A percentile compares a stretch with the other conserved stretches of the same genome.
These are phyloP conservation scores for Trichophyton rubrum DNA, from an alignment of 2,329 filamentous ascomycete genomes.

Conservation along the genomic window DNA sequence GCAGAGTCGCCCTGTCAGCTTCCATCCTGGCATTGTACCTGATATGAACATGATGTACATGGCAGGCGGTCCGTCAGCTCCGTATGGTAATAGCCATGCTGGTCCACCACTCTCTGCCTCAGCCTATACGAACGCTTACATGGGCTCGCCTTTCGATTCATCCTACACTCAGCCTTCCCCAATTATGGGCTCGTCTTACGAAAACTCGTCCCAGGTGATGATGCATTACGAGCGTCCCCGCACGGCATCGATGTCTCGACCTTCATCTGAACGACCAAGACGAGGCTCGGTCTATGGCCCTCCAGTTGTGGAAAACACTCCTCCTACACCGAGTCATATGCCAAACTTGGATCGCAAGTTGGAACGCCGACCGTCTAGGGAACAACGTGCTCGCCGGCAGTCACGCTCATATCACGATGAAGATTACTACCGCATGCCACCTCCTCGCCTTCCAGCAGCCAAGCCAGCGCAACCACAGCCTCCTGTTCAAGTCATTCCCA, in stretches of 20 bases:
- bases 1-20: conserved; percentile 27
- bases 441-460: conserved; percentile 20
- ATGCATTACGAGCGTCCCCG: conserved; percentile 20
- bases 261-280: conserved; percentile 24
- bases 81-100: conserved; percentile 16
- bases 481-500: conserved; percentile 25
- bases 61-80: conserved; percentile 15
- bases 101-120: conserved; percentile 28
- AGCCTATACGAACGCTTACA: conserved; percentile 25
- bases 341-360: not conserved
- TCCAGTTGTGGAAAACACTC: conserved; percentile 24
- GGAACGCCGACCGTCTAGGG: conserved; percentile 15
- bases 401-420: conserved; percentile 25
- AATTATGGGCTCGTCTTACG: conserved; percentile 10
- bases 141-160: conserved; percentile 23
- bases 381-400: conserved; percentile 21
- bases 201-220: conserved; percentile 5
- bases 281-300: conserved; percentile 25
- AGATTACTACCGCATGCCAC: conserved; percentile 34
- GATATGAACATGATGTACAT: conserved; percentile 21
- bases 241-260: conserved; percentile 25
- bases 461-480: conserved; percentile 19
- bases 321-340: conserved; percentile 11
- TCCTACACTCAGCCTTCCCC: conserved; percentile 7
- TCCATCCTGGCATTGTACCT: conserved; percentile 22